Conservation (phyloP, 345 rosid species). For the Conringia planisiliqua region DNA sequence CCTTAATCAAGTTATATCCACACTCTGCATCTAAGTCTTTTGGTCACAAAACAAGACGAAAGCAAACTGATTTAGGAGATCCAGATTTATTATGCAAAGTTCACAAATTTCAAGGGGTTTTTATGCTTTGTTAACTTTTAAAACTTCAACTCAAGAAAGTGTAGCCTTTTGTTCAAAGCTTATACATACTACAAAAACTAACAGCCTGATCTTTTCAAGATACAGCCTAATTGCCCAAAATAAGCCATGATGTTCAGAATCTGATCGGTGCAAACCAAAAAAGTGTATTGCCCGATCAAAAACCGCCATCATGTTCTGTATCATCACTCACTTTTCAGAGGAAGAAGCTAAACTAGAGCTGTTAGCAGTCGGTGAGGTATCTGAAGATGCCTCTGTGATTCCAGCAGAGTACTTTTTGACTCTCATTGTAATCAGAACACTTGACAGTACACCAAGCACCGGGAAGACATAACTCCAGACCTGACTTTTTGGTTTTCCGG, state of each 20-base stretch:
- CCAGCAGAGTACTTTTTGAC: slow-evolving; percentile 67
- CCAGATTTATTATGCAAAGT: not conserved
- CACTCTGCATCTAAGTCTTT: not conserved
- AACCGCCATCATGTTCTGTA: not conserved
- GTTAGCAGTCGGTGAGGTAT: slow-evolving; percentile 21
- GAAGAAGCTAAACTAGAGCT: slow-evolving; percentile 21
- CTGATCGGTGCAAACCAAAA: slow-evolving; percentile 1
- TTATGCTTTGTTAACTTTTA: not conserved
- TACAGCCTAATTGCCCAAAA: not conserved
- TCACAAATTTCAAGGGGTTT: not conserved
- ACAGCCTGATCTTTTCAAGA: not conserved
- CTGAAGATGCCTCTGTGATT: slow-evolving; percentile 30
- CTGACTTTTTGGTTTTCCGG: slow-evolving; percentile 56
- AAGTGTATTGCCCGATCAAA: not conserved
- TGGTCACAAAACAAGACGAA: not conserved
- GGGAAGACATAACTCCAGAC: slow-evolving; percentile 76
- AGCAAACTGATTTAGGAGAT: not conserved
- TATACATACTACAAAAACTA: not conserved
- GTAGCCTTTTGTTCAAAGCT: not conserved
- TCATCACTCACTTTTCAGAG: slow-evolving; percentile 24
- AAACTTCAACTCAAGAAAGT: slow-evolving; percentile 1
- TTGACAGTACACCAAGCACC: slow-evolving; percentile 64
- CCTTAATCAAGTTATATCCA: not conserved
- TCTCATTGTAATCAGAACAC: slow-evolving; percentile 73
- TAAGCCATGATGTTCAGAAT: not conserved